phyloP scores from a whole-genome alignment of 1,139 yeast genomes.

The Yamadazyma oceani region DNA sequence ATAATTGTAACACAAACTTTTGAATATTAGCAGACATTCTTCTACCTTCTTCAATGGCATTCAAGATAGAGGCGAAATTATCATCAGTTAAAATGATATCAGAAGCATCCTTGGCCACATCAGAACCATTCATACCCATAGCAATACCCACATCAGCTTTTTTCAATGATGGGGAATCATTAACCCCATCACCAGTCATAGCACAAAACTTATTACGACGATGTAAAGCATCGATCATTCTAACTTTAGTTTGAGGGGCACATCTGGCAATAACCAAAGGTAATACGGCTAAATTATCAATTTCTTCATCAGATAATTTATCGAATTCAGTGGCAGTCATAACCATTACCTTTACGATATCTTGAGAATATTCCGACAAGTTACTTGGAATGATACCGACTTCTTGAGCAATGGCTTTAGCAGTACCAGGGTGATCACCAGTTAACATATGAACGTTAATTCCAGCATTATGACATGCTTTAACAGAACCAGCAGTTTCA shows the following conservation, averaged over 20 bases:
- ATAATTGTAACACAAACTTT: conserved; percentile 75
- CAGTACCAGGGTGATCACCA: conserved; percentile 85
- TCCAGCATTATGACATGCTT: conserved; percentile 71
- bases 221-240: conserved; percentile 81
- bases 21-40: conserved; percentile 81
- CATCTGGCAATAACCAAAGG: conserved; percentile 84
- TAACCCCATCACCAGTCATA: conserved; percentile 89
- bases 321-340: conserved; percentile 80
- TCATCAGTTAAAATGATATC: conserved; percentile 76
- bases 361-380: conserved; percentile 59
- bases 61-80: conserved; percentile 73
- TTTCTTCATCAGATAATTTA: conserved; percentile 56
- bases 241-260: conserved; percentile 82
- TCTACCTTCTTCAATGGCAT: conserved; percentile 81
- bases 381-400: conserved; percentile 80
- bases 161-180: conserved; percentile 79
- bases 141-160: conserved; percentile 85
- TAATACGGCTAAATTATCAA: conserved; percentile 66
- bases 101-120: conserved; percentile 79
- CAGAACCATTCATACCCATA: conserved; percentile 81
- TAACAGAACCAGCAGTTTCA: conserved; percentile 69
- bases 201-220: conserved; percentile 71
- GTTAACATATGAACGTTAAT: conserved; percentile 83
- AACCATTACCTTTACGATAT: conserved; percentile 65
- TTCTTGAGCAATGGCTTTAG: conserved; percentile 78